Evolutionary conservation across 2,329 filamentous ascomycete species (phyloP).

Genomic region (Exophiala bonariae): DNA sequence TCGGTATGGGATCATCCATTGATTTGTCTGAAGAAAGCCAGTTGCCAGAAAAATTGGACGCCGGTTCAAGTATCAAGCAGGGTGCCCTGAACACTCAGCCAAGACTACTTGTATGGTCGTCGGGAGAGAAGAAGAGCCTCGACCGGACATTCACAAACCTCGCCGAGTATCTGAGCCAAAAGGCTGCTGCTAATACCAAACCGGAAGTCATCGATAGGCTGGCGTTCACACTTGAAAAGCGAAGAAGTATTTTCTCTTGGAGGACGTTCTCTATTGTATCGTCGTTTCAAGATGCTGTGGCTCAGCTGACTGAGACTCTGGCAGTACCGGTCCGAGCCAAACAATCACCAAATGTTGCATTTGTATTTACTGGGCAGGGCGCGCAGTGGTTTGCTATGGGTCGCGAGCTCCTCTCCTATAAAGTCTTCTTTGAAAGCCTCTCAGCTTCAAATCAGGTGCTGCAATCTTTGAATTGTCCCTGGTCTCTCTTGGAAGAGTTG

Average conservation of each 20-base stretch:
- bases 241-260: constrained; percentile 11
- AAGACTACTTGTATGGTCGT: constrained; percentile 3
- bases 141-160: constrained; percentile 1
- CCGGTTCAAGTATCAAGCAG: background rate
- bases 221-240: constrained; percentile 6
- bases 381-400: constrained; percentile 26
- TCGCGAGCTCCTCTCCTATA: constrained; percentile 11
- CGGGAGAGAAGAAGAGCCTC: constrained; percentile 3
- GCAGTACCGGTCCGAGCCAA: background rate
- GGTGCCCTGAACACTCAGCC: background rate
- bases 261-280: constrained; percentile 5
- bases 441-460: constrained; percentile 10
- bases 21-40: background rate
- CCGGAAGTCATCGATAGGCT: constrained; percentile 3
- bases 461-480: constrained; percentile 23
- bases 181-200: background rate
- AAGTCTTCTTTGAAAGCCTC: constrained; percentile 18
- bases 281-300: constrained; percentile 1
- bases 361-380: constrained; percentile 26
- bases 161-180: background rate
- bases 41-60: background rate
- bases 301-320: constrained; percentile 1
- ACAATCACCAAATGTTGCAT: constrained; percentile 1
- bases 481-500: constrained; percentile 20
- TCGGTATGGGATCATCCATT: background rate